Base-by-base conservation (phyloP, 1,139 yeast species). In the Diutina siamensis region DNA sequence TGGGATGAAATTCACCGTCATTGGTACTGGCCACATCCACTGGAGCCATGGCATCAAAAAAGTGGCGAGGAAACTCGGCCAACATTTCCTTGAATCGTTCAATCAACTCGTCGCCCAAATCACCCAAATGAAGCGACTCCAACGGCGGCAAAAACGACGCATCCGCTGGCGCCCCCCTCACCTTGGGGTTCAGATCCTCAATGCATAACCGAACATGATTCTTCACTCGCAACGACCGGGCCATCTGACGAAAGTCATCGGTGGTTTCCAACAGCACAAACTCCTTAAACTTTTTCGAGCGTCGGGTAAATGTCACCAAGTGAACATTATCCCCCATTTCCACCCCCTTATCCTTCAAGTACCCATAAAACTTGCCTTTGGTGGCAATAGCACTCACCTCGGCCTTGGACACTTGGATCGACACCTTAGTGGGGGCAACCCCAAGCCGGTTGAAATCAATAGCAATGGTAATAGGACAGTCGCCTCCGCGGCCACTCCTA, bases 211-310 rank as follows among this genome's bases (percentile, higher is more conserved):
- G 62, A 32, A 67, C 55, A 47, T 62, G 67, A 47, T 61, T 66
- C 54, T 71, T 71, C n/a, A 70, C 75, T 48, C 64, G 61, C 52
- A 71, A 62, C 45, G 78, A 72, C 50, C 81, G 64, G 32, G 58
- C 55, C 49, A 77, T 59, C 15, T 72, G 62, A 51, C 61, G 67
- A 55, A 71, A 76, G 51, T 76, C 80, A 12, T 62, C 61, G 2
- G 48, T 53, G 3, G 63, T 46, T 35, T 64, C 67, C 54, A 77
- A 62, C 9, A 61, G 52, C 4, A 74, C 71, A 52, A 62, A 76
- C 18, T 60, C 56, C 49, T 65, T 66, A 45, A 61, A 61, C 52
- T 69, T 70, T 58, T 72, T 73, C 8, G 75, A 69, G 8, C 44
- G 44, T 8, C 44, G 35, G 8, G 44, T 40, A n/a, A 40, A 28